Evolutionary conservation across 2,329 filamentous ascomycete genomes (phyloP).

Genomic region (Leptographium lundbergii): DNA sequence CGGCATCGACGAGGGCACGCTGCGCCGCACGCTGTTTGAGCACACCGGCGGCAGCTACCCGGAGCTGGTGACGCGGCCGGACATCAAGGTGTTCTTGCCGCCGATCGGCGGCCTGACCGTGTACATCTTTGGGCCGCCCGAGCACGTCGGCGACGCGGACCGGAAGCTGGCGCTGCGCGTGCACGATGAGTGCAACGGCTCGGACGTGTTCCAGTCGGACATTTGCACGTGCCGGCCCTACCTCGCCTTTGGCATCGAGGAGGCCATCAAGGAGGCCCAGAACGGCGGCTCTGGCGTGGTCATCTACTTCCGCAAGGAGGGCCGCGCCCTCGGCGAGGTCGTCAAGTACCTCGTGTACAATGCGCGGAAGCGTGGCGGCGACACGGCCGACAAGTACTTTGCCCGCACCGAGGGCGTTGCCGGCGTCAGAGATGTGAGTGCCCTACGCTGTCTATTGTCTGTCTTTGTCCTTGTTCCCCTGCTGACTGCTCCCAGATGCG

Average conservation of each 20-base stretch:
- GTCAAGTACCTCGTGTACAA: conserved; percentile 50
- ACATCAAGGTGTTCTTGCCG: conserved; percentile 6
- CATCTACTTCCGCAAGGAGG: conserved; percentile 98
- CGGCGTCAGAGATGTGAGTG: conserved; percentile 86
- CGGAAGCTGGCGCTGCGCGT: conserved; percentile 5
- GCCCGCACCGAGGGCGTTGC: conserved; percentile 94
- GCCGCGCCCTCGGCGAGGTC: conserved; percentile 85
- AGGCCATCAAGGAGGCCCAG: conserved; percentile 94
- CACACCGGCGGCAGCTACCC: conserved; percentile 6
- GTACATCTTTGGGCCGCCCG: conserved; percentile 5
- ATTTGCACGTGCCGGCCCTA: conserved; percentile 96
- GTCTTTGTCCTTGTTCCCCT: neutral
- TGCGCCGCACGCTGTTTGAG: conserved; percentile 4
- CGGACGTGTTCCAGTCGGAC: conserved; percentile 93
- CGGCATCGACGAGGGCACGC: conserved; percentile 5
- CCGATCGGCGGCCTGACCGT: conserved; percentile 5
- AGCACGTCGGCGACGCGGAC: neutral
- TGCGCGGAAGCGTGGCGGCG: conserved; percentile 64
- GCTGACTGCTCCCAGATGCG: conserved; percentile 1
- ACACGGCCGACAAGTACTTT: conserved; percentile 87
- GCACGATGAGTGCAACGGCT: conserved; percentile 61
- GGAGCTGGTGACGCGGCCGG: conserved; percentile 3
- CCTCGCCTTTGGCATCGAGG: conserved; percentile 91
- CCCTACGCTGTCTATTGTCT: neutral
- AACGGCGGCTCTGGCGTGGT: conserved; percentile 88